Base-by-base conservation (phyloP, 768 basidiomycete species). In the Pleurotus eryngii region DNA sequence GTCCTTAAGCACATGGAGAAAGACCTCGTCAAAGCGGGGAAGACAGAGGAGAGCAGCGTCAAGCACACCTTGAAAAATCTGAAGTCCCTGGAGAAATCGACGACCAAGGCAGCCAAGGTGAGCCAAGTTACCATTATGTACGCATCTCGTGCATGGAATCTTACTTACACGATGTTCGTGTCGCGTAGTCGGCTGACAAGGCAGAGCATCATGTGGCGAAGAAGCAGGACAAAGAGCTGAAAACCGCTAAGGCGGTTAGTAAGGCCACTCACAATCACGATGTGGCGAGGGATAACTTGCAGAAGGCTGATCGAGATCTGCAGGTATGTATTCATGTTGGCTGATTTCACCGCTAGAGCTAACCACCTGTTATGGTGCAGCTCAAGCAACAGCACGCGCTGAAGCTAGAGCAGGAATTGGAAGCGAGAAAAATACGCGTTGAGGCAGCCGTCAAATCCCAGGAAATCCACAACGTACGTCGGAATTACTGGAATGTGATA, bases 1-100 rank as follows among this genome's bases (percentile, higher is more conserved):
- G 39, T 54, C 1, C 51, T 54, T 18, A 54, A 54, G 11, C 51
- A 37, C 20, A 56, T 56, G 55, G 55, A 56, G 45, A 47, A 56
- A 22, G 42, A 56, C n/a, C 55, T 56, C 14, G 18, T 46, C 43
- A 46, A 30, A 26, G 17, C 55, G 9, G 46, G 55, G 9, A 46
- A 56, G 43, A 46, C 55, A 3, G 51, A 54, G 51, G 39, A 54
- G 3, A 54, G 39, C 38, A 54, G 17, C 24, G 35, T 54, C 11
- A 54, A 54, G 11, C 51, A 40, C 22, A 39, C 51, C 20, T 43
- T 54, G 51, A 39, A 18, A 5, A 39, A 54, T 4, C 27, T 54
- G n/a, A 40, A 24, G 15, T 11, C 20, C 22, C 9, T 24, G 39
- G 51, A 54, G 37, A 54, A 40, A 39, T 40, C 51, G 9, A 8